phyloP scores from a whole-genome alignment of 2,329 filamentous ascomycete species.

The Phialocephala subalpina region DNA sequence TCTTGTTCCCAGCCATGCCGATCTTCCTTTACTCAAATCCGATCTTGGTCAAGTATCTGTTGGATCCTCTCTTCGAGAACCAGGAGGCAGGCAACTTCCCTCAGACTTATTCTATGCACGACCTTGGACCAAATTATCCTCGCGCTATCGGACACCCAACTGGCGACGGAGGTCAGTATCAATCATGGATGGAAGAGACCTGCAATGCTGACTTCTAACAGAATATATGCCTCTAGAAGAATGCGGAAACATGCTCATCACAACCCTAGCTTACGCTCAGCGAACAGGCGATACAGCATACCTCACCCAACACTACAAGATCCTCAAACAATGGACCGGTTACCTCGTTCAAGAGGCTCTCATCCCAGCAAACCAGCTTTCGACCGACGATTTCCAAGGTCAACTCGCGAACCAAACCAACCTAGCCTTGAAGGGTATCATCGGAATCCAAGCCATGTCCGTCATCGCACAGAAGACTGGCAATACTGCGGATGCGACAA shows the following conservation, averaged over 20 bases:
- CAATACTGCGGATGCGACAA: constrained; percentile 61
- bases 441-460: constrained; percentile 83
- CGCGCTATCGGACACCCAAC: constrained; percentile 73
- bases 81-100: constrained; percentile 73
- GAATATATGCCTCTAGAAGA: constrained; percentile 83
- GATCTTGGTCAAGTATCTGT: constrained; percentile 61
- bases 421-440: constrained; percentile 83
- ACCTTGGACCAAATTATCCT: constrained; percentile 75
- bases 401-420: constrained; percentile 82
- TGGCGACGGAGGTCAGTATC: constrained; percentile 61
- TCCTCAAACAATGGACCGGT: constrained; percentile 81
- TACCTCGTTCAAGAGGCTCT: constrained; percentile 79
- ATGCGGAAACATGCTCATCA: constrained; percentile 84
- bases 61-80: constrained; percentile 72
- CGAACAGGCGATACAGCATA: constrained; percentile 59
- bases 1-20: constrained; percentile 85
- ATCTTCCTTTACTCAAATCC: constrained; percentile 86
- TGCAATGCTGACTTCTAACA: constrained; percentile 11
- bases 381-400: constrained; percentile 86
- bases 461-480: constrained; percentile 71
- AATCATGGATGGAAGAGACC: background rate
- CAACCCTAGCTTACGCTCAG: constrained; percentile 77
- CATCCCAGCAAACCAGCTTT: constrained; percentile 78
- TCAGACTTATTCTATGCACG: constrained; percentile 76
- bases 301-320: constrained; percentile 71